A percentile compares a stretch with the other conserved stretches of the same genome.
Evolutionary conservation across 2,329 filamentous ascomycete species (phyloP).

Genomic region (Tolypocladium pustulatum): DNA sequence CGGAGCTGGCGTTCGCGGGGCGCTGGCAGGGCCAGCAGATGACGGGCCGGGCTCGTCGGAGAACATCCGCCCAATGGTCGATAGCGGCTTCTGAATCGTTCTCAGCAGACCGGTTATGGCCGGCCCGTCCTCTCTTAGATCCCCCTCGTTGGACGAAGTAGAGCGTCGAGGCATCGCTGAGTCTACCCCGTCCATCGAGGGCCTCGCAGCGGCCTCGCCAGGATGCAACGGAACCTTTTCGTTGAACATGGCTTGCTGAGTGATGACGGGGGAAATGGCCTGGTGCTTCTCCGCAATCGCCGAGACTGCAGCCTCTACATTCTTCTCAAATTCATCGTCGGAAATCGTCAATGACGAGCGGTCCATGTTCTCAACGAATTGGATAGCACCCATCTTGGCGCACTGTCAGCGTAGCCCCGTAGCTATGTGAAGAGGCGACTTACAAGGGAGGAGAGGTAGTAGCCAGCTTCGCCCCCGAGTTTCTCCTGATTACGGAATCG

Average conservation of each 20-base stretch:
- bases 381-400: slow-evolving; percentile 73
- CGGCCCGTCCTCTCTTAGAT: slow-evolving; percentile 58
- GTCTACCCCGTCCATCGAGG: slow-evolving; percentile 29
- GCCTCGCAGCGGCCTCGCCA: slow-evolving; percentile 22
- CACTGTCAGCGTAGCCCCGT: background rate
- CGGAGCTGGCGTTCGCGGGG: slow-evolving; percentile 26
- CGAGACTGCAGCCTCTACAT: slow-evolving; percentile 93
- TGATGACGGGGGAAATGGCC: slow-evolving; percentile 32
- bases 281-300: slow-evolving; percentile 88
- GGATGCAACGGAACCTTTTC: slow-evolving; percentile 28
- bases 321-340: slow-evolving; percentile 89
- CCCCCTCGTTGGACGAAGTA: slow-evolving; percentile 43
- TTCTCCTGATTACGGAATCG: slow-evolving; percentile 97
- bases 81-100: slow-evolving; percentile 83
- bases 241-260: slow-evolving; percentile 28
- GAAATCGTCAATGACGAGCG: slow-evolving; percentile 86
- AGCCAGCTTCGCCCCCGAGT: slow-evolving; percentile 91
- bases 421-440: background rate
- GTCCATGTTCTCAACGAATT: slow-evolving; percentile 95
- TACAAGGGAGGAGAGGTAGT: slow-evolving; percentile 90
- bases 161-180: slow-evolving; percentile 36
- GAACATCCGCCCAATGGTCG: slow-evolving; percentile 90
- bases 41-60: slow-evolving; percentile 50
- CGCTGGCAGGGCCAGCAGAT: slow-evolving; percentile 18
- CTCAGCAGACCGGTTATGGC: slow-evolving; percentile 77